Conservation (phyloP, 805 yeast species). For the Pichia thaimueangensis region DNA sequence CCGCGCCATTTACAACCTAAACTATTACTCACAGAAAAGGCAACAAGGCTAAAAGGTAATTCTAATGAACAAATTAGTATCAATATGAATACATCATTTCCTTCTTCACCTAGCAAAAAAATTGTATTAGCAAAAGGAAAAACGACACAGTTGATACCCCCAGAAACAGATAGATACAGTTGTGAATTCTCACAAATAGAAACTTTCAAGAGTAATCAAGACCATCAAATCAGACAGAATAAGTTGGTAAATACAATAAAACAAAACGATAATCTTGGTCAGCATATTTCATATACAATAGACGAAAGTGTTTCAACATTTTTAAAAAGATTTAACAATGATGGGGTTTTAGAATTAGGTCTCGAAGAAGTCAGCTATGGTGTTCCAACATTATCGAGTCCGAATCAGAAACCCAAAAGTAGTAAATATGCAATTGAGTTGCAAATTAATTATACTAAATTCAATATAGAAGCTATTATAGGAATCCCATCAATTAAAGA, state of each 20-base stretch:
- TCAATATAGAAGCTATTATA: constrained; percentile 2
- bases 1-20: not conserved
- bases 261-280: not conserved
- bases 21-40: not conserved
- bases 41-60: not conserved
- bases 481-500: not conserved
- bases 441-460: not conserved
- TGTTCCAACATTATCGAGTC: not conserved
- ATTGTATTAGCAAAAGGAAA: not conserved
- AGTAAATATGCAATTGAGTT: not conserved
- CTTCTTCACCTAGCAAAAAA: constrained; percentile 5
- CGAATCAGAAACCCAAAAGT: not conserved
- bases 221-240: no score
- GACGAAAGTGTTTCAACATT: constrained; percentile 1
- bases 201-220: not conserved
- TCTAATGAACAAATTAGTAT: not conserved
- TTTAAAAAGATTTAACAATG: constrained; percentile 1
- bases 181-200: constrained; percentile 6
- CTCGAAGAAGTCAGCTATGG: constrained; percentile 8
- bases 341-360: constrained; percentile 4
- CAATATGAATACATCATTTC: not conserved
- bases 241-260: no score
- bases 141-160: not conserved
- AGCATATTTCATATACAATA: not conserved
- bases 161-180: not conserved